Base-by-base conservation (phyloP, 176 grass and related monocot species). In the Eremochloa ophiuroides region DNA sequence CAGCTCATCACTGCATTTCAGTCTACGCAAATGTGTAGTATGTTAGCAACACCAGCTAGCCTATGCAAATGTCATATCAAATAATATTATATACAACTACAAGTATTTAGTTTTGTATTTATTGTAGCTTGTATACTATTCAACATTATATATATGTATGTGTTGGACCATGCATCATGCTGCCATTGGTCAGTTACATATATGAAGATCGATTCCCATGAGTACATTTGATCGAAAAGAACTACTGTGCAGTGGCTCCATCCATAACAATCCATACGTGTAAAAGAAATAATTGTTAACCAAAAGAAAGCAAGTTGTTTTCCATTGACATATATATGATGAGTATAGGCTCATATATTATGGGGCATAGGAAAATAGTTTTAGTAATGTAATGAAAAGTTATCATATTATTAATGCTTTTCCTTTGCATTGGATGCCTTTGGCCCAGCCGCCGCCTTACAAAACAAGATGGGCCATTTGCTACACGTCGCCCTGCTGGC, bases 381-480 rank as follows among this genome's bases (percentile, higher is more conserved):
- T 74, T 9, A 28, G 28, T 33, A 18, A 50, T 30, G 17, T 22
- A 33, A 50, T 20, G 70, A 15, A 37, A 74, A 37, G 29, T 6
- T 69, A 70, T 7, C 27, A 43, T 70, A 75, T 56, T 8, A 20
- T n/a, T 8, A 6, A 37, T 35, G 46, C 30, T 10, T 79, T 66
- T 78, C 4, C 26, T 35, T 44, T 51, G 48, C 55, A 26, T 48
- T 4, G 62, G 77, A 68, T 68, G 63, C 77, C 77, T 80, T 80
- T 51, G 29, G 18, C 16, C 20, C 20, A 74, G 48, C 71, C 11
- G 30, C 48, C 71, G 18, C n/a, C 30, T 56, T 23, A 55, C 6
- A 74, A 35, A 74, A 23, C 23, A 56, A 35, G 71, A 51, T 81
- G 79, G 79, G 43, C 51, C 79, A 81, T 71, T 13, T 22, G 79